phyloP scores from a whole-genome alignment of 2,329 filamentous ascomycete species.

The Grosmannia huntii region DNA sequence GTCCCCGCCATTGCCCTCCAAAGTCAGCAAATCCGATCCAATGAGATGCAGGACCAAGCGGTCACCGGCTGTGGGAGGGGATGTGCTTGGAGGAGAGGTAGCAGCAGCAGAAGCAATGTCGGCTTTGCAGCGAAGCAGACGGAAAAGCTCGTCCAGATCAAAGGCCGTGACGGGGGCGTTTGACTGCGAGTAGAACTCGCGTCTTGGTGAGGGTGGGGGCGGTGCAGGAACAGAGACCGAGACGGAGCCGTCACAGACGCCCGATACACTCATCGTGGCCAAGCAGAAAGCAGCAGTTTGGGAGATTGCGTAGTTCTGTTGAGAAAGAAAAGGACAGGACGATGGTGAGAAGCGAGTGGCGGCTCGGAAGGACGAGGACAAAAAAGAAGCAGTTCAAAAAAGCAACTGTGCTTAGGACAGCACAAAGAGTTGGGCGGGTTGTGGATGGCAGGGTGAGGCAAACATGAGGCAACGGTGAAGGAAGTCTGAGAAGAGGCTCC shows the following conservation, averaged over 20 bases:
- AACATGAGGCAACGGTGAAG: neutral
- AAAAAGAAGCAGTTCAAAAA: too few relatives aligned
- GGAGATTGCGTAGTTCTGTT: neutral
- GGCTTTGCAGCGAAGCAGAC: conserved; percentile 1
- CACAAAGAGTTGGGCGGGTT: neutral
- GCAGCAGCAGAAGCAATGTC: neutral
- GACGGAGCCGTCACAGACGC: neutral
- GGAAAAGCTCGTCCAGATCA: conserved; percentile 4
- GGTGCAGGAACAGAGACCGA: conserved; percentile 7
- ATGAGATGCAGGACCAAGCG: neutral
- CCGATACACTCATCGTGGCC: neutral
- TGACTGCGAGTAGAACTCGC: neutral
- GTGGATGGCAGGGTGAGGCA: neutral
- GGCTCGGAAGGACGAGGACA: too few relatives aligned
- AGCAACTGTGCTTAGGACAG: too few relatives aligned
- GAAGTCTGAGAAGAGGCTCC: neutral
- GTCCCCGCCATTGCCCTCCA: conserved; percentile 3
- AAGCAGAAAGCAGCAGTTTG: too few relatives aligned
- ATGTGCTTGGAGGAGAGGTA: neutral
- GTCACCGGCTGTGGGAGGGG: neutral
- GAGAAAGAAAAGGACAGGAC: neutral
- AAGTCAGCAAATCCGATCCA: conserved; percentile 1
- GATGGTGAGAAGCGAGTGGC: neutral
- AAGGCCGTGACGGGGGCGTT: neutral
- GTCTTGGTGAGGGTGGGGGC: conserved; percentile 6